These are phyloP conservation scores for Canavalia gladiata DNA, from an alignment of 306 rosid species.

Conservation along the genomic window DNA sequence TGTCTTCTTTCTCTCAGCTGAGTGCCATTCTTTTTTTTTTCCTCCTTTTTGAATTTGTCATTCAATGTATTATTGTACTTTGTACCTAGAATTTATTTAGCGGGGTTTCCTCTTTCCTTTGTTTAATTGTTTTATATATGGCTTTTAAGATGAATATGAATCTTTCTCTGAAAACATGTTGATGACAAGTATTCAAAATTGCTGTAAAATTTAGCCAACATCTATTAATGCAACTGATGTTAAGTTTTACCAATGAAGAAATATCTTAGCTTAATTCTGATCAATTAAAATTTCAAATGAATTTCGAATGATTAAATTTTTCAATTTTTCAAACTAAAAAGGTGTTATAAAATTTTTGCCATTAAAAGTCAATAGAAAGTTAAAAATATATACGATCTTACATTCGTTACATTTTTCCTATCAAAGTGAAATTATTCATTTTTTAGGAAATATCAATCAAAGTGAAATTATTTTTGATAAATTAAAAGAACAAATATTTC, in stretches of 20 bases:
- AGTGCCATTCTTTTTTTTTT: too few relatives aligned
- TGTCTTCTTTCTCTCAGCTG: conserved; percentile 2
- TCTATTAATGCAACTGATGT: too few relatives aligned
- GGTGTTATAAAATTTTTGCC: neutral
- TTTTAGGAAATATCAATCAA: too few relatives aligned
- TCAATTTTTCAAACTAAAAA: neutral
- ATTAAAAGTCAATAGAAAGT: neutral
- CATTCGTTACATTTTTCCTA: too few relatives aligned
- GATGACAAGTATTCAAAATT: neutral
- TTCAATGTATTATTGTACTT: neutral
- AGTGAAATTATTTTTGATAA: too few relatives aligned
- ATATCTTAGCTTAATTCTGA: neutral
- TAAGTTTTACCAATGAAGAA: too few relatives aligned
- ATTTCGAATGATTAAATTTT: neutral
- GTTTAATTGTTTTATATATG: neutral
- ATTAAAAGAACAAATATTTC: too few relatives aligned
- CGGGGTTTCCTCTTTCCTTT: neutral
- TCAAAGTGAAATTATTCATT: too few relatives aligned
- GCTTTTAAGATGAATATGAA: neutral
- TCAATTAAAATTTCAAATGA: neutral
- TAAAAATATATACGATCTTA: too few relatives aligned
- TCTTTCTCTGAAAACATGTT: neutral
- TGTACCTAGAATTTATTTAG: conserved; percentile 37
- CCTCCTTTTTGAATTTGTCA: conserved; percentile 8
- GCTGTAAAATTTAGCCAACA: too few relatives aligned